phyloP scores from a whole-genome alignment of 2,329 filamentous ascomycete species.

The Colletotrichum orchidophilum region DNA sequence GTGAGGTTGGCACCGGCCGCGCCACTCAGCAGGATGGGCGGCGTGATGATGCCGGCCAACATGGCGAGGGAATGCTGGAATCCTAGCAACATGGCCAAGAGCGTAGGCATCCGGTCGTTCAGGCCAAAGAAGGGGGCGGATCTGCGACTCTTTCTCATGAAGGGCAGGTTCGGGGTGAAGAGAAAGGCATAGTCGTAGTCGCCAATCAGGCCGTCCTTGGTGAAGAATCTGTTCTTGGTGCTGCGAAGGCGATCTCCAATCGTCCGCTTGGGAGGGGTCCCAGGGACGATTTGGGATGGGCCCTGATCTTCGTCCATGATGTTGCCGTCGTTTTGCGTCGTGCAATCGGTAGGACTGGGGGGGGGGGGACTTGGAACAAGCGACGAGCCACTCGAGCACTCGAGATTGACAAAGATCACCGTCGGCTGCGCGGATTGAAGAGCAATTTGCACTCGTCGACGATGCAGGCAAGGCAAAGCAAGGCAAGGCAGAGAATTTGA shows the following conservation, averaged over 20 bases:
- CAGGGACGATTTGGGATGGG: constrained; percentile 59
- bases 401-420: background rate
- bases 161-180: constrained; percentile 84
- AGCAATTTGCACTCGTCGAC: background rate
- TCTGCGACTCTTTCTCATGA: constrained; percentile 70
- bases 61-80: constrained; percentile 84
- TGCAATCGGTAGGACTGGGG: too few relatives aligned
- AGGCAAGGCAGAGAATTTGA: background rate
- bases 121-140: constrained; percentile 87
- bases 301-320: constrained; percentile 66
- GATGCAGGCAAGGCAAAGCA: background rate
- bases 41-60: constrained; percentile 79
- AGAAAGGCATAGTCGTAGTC: constrained; percentile 91
- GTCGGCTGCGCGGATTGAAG: background rate
- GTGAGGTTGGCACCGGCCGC: constrained; percentile 71
- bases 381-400: too few relatives aligned
- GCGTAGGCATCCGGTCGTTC: constrained; percentile 78
- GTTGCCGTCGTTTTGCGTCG: background rate
- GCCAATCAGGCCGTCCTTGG: constrained; percentile 79
- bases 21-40: constrained; percentile 76
- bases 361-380: background rate
- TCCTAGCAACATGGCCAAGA: constrained; percentile 78
- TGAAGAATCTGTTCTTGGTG: constrained; percentile 57
- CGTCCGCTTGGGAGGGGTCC: constrained; percentile 43
- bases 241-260: constrained; percentile 42